phyloP scores from a whole-genome alignment of 2,329 filamentous ascomycete genomes.

The Albophoma yamanashiensis region DNA sequence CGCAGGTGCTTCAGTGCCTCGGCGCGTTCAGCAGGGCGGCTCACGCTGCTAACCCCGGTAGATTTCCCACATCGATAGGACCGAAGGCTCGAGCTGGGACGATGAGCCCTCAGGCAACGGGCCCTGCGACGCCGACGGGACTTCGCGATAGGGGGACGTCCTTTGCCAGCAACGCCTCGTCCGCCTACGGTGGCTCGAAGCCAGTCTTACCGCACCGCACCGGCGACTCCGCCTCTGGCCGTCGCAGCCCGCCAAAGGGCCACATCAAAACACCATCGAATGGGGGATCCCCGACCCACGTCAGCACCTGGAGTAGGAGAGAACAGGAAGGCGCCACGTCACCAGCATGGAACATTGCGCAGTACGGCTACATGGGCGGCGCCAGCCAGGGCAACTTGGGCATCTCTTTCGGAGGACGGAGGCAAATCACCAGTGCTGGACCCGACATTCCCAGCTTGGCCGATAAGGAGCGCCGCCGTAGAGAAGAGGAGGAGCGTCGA shows the following conservation, averaged over 20 bases:
- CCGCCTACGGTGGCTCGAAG: conserved; percentile 28
- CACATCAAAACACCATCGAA: conserved; percentile 32
- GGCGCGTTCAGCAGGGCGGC: conserved; percentile 85
- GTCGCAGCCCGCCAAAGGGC: conserved; percentile 53
- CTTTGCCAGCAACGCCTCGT: conserved; percentile 48
- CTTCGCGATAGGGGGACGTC: conserved; percentile 38
- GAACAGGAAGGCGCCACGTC: conserved; percentile 69
- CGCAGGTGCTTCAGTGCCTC: conserved; percentile 89
- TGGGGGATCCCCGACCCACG: conserved; percentile 39
- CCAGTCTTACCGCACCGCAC: conserved; percentile 37
- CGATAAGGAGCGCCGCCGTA: conserved; percentile 67
- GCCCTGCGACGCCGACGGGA: conserved; percentile 35
- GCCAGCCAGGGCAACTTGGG: conserved; percentile 93
- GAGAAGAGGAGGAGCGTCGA: conserved; percentile 50
- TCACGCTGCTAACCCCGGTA: conserved; percentile 58
- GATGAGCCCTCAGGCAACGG: conserved; percentile 58
- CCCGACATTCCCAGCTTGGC: conserved; percentile 71
- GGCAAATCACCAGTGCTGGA: conserved; percentile 80
- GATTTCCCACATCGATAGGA: conserved; percentile 69
- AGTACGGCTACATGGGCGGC: conserved; percentile 97
- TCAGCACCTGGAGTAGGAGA: conserved; percentile 87
- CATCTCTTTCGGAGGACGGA: conserved; percentile 79
- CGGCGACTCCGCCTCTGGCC: conserved; percentile 42
- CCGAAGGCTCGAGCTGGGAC: conserved; percentile 48
- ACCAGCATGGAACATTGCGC: conserved; percentile 96